Evolutionary conservation across 2,329 filamentous ascomycete species (phyloP), one percentile per base, ranked within the genome.

Genomic region (Aspergillus aculeatus): DNA sequence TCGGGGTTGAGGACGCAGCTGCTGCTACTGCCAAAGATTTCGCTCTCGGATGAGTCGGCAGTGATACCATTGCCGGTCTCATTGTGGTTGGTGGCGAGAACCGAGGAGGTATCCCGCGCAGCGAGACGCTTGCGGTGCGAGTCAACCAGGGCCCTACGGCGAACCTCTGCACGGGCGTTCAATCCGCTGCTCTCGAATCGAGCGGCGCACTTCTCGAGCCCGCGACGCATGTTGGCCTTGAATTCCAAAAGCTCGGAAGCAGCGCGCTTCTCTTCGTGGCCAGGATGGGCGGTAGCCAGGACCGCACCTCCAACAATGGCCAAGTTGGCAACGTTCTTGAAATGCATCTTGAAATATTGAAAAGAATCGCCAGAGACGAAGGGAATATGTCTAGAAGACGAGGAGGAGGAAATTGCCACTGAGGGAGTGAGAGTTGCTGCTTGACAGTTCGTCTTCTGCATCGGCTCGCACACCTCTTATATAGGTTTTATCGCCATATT

Each of bases 1-100:
- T 84, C 81, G 0, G 82, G 82, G 32, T 76, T 78, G 29, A 84
- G 73, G 19, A 83, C 69, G 61, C 82, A 84, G 24, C 77, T 47
- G 66, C 73, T 23, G 70, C 65, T 70, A 51, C 68, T 64, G 50
- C 58, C 50, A 54, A 72, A 72, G 12, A 73, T 54, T 12, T 63
- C 59, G 2, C 58, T 56, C 19, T 68, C 65, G 19, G 68, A 54
- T 7, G 67, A 62, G 53, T 62, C 58, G 11, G 64, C 1, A 5
- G 63, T 68, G 32, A 71, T 66, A 4, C 64, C 38, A 12, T 65
- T 47, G 12, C 52, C 47, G 12, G 72, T 71, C n/a, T 76, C 76
- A 54, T 75, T 71, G 67, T 80, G 77, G 51, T 69, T 66, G 12
- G 69, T 75, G 59, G 68, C 73, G 32, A 79, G 68, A 24, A 75